Evolutionary conservation across 2,329 filamentous ascomycete species (phyloP).

Genomic region (Apiospora malaysiana): DNA sequence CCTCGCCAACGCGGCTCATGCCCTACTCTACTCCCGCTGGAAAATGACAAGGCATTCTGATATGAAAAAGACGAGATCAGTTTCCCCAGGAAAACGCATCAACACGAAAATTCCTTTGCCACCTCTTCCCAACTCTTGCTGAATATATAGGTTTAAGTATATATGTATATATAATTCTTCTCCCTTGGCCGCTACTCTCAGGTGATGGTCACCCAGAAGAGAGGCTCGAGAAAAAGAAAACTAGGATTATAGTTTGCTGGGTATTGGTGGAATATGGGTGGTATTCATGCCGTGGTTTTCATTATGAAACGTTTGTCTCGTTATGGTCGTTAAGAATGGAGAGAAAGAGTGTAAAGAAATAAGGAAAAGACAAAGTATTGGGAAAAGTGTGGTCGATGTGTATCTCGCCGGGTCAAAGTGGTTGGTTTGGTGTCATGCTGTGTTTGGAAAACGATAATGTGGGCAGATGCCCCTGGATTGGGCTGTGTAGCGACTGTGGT

Average conservation of each 20-base stretch:
- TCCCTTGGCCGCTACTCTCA: background rate
- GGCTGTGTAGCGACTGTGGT: background rate
- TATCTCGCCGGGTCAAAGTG: background rate
- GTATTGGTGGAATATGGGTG: constrained; percentile 13
- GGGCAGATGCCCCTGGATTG: background rate
- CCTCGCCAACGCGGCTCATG: background rate
- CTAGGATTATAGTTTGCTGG: constrained; percentile 14
- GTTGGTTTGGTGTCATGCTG: background rate
- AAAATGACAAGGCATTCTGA: background rate
- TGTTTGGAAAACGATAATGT: background rate
- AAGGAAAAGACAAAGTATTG: background rate
- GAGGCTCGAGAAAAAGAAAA: background rate
- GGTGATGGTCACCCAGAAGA: background rate
- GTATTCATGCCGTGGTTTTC: constrained; percentile 18
- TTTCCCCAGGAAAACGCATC: constrained; percentile 17
- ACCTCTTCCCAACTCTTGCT: constrained; percentile 11
- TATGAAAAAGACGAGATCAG: constrained; percentile 12
- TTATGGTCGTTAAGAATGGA: constrained; percentile 22
- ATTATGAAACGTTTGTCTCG: constrained; percentile 22
- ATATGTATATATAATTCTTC: background rate
- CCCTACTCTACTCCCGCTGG: background rate
- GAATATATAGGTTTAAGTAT: background rate
- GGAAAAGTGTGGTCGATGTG: constrained; percentile 4
- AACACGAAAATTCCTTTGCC: constrained; percentile 2
- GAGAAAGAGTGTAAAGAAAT: constrained; percentile 2